Conservation (phyloP, 495 filamentous ascomycete genomes). For the Hypoxylon trugodes region DNA sequence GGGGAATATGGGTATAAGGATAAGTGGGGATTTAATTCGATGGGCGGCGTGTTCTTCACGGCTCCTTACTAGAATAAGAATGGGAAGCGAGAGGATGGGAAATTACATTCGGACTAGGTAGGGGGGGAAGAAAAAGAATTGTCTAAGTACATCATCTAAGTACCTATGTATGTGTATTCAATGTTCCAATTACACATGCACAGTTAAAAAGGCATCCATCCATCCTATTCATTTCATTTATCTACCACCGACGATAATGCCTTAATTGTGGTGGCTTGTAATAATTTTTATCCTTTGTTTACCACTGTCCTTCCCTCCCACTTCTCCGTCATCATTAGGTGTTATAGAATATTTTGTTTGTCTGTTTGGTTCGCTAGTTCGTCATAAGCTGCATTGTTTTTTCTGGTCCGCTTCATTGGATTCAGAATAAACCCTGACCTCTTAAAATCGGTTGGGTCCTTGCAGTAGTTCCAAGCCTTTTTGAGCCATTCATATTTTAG, state of each 20-base stretch:
- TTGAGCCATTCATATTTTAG: conserved; percentile 15
- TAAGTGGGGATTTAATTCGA: conserved; percentile 32
- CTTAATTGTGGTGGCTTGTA: too few relatives aligned
- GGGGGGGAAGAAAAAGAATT: conserved; percentile 12
- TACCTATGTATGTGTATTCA: conserved; percentile 13
- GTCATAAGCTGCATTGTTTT: neutral
- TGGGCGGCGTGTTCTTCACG: conserved; percentile 25
- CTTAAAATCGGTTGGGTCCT: conserved; percentile 25
- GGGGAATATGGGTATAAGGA: conserved; percentile 13
- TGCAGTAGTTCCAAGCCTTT: conserved; percentile 27
- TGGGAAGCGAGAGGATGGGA: conserved; percentile 37
- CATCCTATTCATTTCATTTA: neutral
- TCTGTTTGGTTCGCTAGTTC: neutral
- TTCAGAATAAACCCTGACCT: too few relatives aligned
- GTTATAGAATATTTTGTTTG: neutral
- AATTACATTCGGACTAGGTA: conserved; percentile 38
- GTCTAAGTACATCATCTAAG: conserved; percentile 1
- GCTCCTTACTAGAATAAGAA: conserved; percentile 35
- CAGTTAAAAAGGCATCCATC: neutral
- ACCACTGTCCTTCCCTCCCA: neutral
- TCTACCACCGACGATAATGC: neutral
- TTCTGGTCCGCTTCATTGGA: too few relatives aligned
- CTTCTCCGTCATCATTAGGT: neutral
- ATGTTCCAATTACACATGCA: conserved; percentile 23
- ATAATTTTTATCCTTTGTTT: neutral